Evolutionary conservation across 495 filamentous ascomycete species (phyloP), one percentile per base, ranked within the genome.

Genomic region (Recurvomyces mirabilis): DNA sequence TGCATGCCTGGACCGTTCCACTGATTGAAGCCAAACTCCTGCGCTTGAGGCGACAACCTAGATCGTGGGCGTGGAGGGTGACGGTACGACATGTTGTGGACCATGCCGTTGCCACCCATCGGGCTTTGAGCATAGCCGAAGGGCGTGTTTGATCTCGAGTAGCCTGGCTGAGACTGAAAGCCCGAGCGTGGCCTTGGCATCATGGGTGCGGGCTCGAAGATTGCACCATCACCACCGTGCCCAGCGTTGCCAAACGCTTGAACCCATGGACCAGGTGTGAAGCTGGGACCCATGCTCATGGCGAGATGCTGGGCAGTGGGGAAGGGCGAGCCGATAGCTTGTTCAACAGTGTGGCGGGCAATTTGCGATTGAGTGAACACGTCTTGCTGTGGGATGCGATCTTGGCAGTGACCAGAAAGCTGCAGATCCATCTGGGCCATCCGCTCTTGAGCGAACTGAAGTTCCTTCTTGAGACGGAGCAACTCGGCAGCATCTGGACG

Each of bases 351-450:
- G 55, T 84, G 79, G 58, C 80, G 82, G 35, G 77, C 78, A 55
- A 77, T 75, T 32, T 85, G 84, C 9, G 70, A 81, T 46, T 89
- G 82, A 11, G 19, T 31, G 11, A 48, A 24, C 11, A 11, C 30
- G 35, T 32, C 28, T 6, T 21, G 9, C 13, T 45, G 18, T 4
- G 9, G 12, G 20, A 25, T 7, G 12, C 22, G 43, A n/a, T 31
- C 23, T 1, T 29, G 33, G 18, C 30, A 32, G n/a, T 38, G 29
- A 19, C 13, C 6, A 20, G 81, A 71, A 42, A 95, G 72, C 61
- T 95, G 86, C 45, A 87, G 76, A 48, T 86, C 84, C 62, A 94
- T 81, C 14, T 77, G 70, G 43, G 77, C 80, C 60, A 98, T 87
- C 49, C 78, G 81, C 53, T 73, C 77, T 51, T 84, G 81, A 18